These are phyloP conservation scores for Hypoxylon sp. DNA, from an alignment of 2,329 filamentous ascomycete species.

Conservation along the genomic window DNA sequence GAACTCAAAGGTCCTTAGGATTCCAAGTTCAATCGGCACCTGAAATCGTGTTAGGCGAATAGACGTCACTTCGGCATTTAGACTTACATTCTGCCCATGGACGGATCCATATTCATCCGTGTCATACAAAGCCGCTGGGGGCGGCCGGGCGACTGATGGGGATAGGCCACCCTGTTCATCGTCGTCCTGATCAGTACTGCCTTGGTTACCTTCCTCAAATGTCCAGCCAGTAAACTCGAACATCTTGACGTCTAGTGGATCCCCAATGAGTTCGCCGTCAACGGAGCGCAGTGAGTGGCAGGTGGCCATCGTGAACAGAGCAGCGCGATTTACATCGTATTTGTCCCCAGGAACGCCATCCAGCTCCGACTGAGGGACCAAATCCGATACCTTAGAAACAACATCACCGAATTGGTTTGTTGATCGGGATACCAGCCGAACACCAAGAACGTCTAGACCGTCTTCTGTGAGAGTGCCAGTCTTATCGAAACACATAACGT, in stretches of 20 bases:
- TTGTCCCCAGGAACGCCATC: constrained; percentile 52
- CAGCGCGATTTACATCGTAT: constrained; percentile 66
- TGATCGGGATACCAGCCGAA: constrained; percentile 80
- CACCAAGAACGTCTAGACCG: constrained; percentile 91
- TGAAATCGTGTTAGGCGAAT: constrained; percentile 48
- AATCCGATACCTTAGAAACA: constrained; percentile 73
- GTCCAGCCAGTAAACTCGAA: constrained; percentile 96
- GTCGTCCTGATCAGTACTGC: constrained; percentile 74
- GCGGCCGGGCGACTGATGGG: constrained; percentile 91
- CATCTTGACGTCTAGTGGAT: constrained; percentile 98
- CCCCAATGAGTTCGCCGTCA: constrained; percentile 90
- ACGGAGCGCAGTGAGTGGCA: constrained; percentile 92
- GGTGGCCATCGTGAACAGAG: constrained; percentile 95
- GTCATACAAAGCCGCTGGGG: constrained; percentile 70
- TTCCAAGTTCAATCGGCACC: constrained; percentile 84
- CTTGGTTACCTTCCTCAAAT: constrained; percentile 88
- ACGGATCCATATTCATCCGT: constrained; percentile 51
- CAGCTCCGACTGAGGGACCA: constrained; percentile 64
- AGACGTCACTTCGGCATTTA: background rate
- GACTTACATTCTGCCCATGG: constrained; percentile 52
- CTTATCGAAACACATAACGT: constrained; percentile 98
- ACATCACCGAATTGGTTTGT: constrained; percentile 80
- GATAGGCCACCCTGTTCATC: constrained; percentile 83
- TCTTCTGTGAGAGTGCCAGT: constrained; percentile 98
- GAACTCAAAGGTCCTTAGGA: constrained; percentile 93